Base-by-base conservation (phyloP, 305 asterid genomes). In the Rubia peregrina region DNA sequence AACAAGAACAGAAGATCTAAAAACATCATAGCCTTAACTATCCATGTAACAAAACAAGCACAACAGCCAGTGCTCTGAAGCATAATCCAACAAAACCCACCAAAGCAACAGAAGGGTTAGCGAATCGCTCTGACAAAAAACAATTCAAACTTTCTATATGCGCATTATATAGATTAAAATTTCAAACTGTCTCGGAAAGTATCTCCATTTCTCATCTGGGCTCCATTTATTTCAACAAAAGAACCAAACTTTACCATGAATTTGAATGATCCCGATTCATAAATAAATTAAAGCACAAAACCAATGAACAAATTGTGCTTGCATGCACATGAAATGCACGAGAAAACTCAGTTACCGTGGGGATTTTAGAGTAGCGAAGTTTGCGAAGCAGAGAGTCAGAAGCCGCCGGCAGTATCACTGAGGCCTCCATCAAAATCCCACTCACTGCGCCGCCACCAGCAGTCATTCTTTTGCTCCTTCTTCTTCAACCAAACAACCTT, bases 351-450 rank as follows among this genome's bases (percentile, higher is more conserved):
- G 8, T 70, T 86, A 88, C 96, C 17, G 80, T 76, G 41, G 80
- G 85, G 75, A 90, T 82, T 71, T 83, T 82, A 81, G 89, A 90
- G 86, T 90, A 82, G 53, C 81, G 88, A 41, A 92, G 90, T 79
- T 78, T 85, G 75, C 91, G 86, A 70, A 92, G 91, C 73, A 92
- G 70, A 79, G 76, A 78, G 67, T 79, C 82, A 67, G 95, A 94
- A 49, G 75, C 85, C 61, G 81, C 68, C 65, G 81, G 72, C 10
- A 86, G 71, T 12, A 89, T 76, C 8, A 79, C 80, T 5, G 93
- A 88, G n/a, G 85, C 84, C 61, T 89, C 89, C 59, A 89, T 71
- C 60, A 91, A 73, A 80, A 91, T 77, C 74, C 89, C 92, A 67
- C 79, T 82, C 65, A 87, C 93, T 64, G 76, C 88, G 21, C 71